Conservation (phyloP, 2,329 filamentous ascomycete species). For the Ilyonectria mors-panacis region DNA sequence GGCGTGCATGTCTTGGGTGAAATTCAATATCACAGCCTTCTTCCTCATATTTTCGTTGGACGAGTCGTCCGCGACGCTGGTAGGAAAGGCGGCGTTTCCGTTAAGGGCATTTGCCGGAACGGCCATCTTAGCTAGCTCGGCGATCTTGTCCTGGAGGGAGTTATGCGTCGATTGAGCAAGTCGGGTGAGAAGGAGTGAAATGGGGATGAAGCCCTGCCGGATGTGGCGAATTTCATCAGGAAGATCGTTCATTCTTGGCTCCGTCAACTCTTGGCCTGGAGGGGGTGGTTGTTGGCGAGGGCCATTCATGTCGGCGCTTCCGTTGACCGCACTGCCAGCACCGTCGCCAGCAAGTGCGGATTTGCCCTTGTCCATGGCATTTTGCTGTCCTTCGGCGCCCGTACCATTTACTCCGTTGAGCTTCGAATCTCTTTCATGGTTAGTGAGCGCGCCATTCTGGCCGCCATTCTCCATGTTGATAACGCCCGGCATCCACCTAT, state of each 20-base stretch:
- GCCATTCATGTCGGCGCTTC: conserved; percentile 39
- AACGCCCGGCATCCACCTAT: conserved; percentile 64
- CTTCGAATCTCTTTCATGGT: conserved; percentile 67
- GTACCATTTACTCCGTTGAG: conserved; percentile 62
- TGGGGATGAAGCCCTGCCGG: conserved; percentile 80
- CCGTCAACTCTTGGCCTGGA: conserved; percentile 35
- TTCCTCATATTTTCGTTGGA: conserved; percentile 80
- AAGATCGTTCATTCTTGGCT: conserved; percentile 68
- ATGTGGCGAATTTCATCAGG: conserved; percentile 79
- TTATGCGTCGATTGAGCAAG: conserved; percentile 89
- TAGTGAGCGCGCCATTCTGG: conserved; percentile 67
- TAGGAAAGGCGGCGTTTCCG: conserved; percentile 58
- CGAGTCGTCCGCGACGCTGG: conserved; percentile 65
- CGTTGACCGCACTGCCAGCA: conserved; percentile 46
- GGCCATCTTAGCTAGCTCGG: conserved; percentile 78
- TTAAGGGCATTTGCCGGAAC: conserved; percentile 67
- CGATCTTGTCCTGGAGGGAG: conserved; percentile 79
- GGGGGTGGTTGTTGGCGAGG: conserved; percentile 31
- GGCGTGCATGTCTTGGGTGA: conserved; percentile 83
- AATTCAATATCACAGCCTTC: conserved; percentile 82
- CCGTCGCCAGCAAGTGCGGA: conserved; percentile 28
- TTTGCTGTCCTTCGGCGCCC: conserved; percentile 43
- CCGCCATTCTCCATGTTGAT: conserved; percentile 70
- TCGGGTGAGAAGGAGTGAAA: conserved; percentile 82
- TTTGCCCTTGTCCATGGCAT: conserved; percentile 54